Conservation (phyloP, 2,329 filamentous ascomycete genomes). For the Venturia nashicola region DNA sequence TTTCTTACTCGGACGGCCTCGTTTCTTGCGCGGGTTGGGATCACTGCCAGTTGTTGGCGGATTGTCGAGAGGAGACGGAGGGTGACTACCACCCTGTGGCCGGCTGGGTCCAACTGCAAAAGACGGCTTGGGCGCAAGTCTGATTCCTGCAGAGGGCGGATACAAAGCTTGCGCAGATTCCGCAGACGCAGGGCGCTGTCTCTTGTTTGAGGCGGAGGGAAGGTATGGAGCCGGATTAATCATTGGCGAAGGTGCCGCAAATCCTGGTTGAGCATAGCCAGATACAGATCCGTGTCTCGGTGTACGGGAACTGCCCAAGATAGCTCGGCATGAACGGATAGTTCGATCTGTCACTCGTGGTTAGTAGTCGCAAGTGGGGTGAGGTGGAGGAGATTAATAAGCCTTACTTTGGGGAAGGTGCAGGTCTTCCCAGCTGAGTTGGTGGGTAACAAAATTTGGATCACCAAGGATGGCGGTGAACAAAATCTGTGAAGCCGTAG, state of each 20-base stretch:
- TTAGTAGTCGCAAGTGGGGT: background rate
- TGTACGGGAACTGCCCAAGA: background rate
- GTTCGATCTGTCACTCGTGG: background rate
- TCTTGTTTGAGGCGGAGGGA: background rate
- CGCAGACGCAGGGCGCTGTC: conserved; percentile 3
- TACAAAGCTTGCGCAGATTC: background rate
- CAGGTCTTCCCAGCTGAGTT: conserved; percentile 8
- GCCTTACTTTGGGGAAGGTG: background rate
- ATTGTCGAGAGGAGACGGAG: conserved; percentile 6
- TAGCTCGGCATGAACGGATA: background rate
- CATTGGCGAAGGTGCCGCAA: conserved; percentile 2
- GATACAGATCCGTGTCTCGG: background rate
- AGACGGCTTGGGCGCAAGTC: conserved; percentile 5
- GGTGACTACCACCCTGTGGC: background rate
- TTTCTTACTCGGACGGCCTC: conserved; percentile 9
- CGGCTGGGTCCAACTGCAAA: background rate
- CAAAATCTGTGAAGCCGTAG: background rate
- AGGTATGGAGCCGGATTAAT: background rate
- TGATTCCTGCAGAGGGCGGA: background rate
- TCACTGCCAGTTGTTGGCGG: conserved; percentile 1
- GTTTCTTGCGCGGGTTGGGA: conserved; percentile 5
- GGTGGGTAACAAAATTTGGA: background rate
- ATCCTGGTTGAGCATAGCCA: background rate
- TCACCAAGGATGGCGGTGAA: conserved; percentile 1
- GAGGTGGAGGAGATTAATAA: background rate